Base-by-base conservation (phyloP, 345 rosid species). In the Turnera subulata region DNA sequence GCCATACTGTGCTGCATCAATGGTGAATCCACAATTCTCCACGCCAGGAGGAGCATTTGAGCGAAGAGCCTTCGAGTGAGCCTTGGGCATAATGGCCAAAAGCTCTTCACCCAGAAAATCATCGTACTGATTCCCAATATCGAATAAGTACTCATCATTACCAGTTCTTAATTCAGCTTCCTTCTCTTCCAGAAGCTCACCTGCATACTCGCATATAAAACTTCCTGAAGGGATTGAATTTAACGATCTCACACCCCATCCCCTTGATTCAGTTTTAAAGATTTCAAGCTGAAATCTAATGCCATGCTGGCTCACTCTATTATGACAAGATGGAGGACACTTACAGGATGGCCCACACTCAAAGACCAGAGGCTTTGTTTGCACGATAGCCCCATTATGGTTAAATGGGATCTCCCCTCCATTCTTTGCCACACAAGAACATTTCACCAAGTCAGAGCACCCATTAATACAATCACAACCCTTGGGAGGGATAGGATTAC, bases 231-330 rank as follows among this genome's bases (percentile, higher is more conserved):
- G 77, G 49, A 89, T 85, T 42, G 90, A 93, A 59, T 71, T 76
- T 49, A 76, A 68, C 2, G 90, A 89, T 76, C 99, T 78, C 71
- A 89, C 91, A 46, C 94, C 99, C 99, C 97, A 93, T 16, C 97
- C 97, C 64, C 85, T 82, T 33, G 76, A 75, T 58, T 75, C 68
- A 6, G 99, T 93, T 73, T 84, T 89, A 52, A 93, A 93, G 49
- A 87, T 71, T 71, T 93, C 97, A 4, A 89, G 86, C 76, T 71
- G 82, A 59, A 85, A 78, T 67, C 50, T 85, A 67, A 89, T 82
- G 15, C 96, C 96, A 5, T 47, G 73, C 69, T 93, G 97, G 17
- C 78, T 72, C 26, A 87, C 97, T 78, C 88, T 80, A 57, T 87
- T 85, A 69, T 79, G 64, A 70, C 96, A 93, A 42, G 82, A 64